Evolutionary conservation across 805 yeast genomes (phyloP), one percentile per base, ranked within the genome.

Genomic region (Starmerella khaoyaiensis): DNA sequence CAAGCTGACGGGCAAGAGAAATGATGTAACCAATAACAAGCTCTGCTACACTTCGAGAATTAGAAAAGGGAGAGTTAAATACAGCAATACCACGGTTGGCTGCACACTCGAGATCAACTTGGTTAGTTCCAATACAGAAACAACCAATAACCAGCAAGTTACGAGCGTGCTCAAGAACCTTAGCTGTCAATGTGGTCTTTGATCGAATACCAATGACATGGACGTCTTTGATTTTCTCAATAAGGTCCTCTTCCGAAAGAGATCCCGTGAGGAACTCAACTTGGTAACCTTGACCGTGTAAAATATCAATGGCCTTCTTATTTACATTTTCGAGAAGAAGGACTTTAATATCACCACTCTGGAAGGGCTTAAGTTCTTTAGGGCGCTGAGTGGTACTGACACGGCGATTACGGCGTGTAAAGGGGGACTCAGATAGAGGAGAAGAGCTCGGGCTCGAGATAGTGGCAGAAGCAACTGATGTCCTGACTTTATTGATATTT

Each of bases 111-210:
- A 86, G 69, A 60, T 90, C 93, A 39, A 90, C 98, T 66, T 90
- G 98, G 67, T 90, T 90, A 44, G 97, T 90, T 55, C 98, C 98
- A 51, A 90, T 90, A 71, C 98, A 90, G 79, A 90, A 90, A 67
- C 98, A 90, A 40, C 98, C 98, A 61, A 90, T 68, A 22, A 74
- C 86, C 20, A 80, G 80, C 61, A 90, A 69, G 66, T 87, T 82
- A 59, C 76, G 79, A 40, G 98, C 98, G 52, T 80, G 81, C 47
- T 72, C 67, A 52, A 90, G 68, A 21, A 90, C 75, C 36, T 74
- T 74, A 49, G 72, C 78, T 28, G 84, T 81, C 56, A 90, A 68
- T 61, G 76, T 80, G 35, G 98, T 90, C 69, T 90, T 90, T 43
- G 97, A 90, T 68, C 98, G 81, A 57, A 90, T 86, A 63, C 98